Conservation (phyloP, 169 alveolate species). For the Cryptosporidium sp. region DNA sequence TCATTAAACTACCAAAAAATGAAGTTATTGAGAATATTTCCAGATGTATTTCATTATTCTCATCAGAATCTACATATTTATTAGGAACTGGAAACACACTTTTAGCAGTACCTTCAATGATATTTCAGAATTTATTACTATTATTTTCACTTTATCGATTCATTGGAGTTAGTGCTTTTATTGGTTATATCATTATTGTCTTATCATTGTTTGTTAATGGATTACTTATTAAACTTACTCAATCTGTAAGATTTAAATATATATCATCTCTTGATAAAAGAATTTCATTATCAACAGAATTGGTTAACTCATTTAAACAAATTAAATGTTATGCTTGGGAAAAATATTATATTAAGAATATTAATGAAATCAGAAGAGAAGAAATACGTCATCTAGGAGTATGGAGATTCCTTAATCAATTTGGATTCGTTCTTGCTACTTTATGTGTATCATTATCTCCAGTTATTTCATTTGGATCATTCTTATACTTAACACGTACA, state of each 20-base stretch:
- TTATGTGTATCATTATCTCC: slow-evolving; percentile 65
- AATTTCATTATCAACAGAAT: slow-evolving; percentile 54
- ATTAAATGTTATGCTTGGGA: slow-evolving; percentile 75
- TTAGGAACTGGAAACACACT: slow-evolving; percentile 50
- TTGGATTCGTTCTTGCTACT: slow-evolving; percentile 56
- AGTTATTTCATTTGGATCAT: slow-evolving; percentile 66
- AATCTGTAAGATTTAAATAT: slow-evolving; percentile 40
- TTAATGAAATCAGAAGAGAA: slow-evolving; percentile 25
- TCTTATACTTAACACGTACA: background rate
- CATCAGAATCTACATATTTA: slow-evolving; percentile 55
- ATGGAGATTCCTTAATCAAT: slow-evolving; percentile 67
- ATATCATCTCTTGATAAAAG: slow-evolving; percentile 37
- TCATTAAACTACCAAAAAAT: slow-evolving; percentile 37
- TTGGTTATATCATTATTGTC: slow-evolving; percentile 52
- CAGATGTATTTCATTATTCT: slow-evolving; percentile 40
- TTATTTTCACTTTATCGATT: slow-evolving; percentile 43
- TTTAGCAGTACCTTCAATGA: slow-evolving; percentile 62
- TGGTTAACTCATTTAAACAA: slow-evolving; percentile 57
- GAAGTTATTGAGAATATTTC: slow-evolving; percentile 21
- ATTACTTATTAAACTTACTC: slow-evolving; percentile 17
- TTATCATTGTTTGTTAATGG: slow-evolving; percentile 46
- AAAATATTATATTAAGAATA: slow-evolving; percentile 39
- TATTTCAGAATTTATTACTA: slow-evolving; percentile 58
- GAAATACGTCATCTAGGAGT: slow-evolving; percentile 30
- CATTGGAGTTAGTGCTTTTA: slow-evolving; percentile 68